Conservation (phyloP, 192 early-diverging fungal genomes). For the Backusella circina region DNA sequence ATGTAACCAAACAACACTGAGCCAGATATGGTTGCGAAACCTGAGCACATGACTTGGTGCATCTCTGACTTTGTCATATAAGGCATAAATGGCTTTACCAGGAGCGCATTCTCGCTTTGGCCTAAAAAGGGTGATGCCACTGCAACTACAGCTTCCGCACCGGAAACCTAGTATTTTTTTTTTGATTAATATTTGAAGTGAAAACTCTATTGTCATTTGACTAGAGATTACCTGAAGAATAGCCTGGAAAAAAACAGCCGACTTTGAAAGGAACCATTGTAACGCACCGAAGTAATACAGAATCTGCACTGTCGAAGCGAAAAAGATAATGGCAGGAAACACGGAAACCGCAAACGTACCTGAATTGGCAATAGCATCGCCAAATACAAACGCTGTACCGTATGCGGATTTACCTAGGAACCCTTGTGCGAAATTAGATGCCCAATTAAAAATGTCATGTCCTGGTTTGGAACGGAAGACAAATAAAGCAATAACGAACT, state of each 20-base stretch:
- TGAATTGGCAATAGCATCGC: constrained; percentile 43
- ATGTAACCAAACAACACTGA: constrained; percentile 77
- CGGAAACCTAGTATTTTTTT: constrained; percentile 38
- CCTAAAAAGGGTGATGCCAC: constrained; percentile 86
- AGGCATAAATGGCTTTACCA: constrained; percentile 78
- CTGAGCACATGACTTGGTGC: constrained; percentile 83
- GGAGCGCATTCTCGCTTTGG: constrained; percentile 75
- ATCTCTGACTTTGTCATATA: constrained; percentile 87
- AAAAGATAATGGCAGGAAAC: constrained; percentile 87
- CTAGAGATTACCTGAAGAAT: constrained; percentile 54
- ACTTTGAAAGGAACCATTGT: constrained; percentile 72
- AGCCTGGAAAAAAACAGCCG: constrained; percentile 60
- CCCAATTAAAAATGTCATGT: constrained; percentile 68
- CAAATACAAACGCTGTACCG: constrained; percentile 72
- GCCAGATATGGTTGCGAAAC: constrained; percentile 89
- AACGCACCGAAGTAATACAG: constrained; percentile 80
- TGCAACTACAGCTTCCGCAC: constrained; percentile 81
- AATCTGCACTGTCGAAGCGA: constrained; percentile 80
- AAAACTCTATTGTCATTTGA: background rate
- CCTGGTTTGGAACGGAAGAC: constrained; percentile 75
- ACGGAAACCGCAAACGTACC: constrained; percentile 63
- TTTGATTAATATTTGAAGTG: no score
- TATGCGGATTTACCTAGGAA: constrained; percentile 65
- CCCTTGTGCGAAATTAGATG: constrained; percentile 47
- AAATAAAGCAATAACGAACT: constrained; percentile 78